Conservation (phyloP, 2,329 filamentous ascomycete species). For the Fusarium buxicola region DNA sequence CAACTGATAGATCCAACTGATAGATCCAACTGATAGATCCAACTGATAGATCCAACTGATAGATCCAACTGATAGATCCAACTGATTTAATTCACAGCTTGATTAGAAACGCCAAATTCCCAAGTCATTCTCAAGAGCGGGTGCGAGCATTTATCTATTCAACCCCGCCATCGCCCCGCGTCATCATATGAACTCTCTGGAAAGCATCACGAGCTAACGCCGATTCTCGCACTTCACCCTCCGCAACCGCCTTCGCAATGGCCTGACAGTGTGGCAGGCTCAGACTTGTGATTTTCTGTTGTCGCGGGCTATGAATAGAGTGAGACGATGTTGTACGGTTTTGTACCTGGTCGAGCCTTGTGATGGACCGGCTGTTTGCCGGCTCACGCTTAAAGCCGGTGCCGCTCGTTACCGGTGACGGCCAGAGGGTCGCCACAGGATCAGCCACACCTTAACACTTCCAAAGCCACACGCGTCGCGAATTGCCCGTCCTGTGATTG, state of each 20-base stretch:
- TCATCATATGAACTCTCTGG: constrained; percentile 35
- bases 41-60: too few relatives aligned
- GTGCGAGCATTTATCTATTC: constrained; percentile 1
- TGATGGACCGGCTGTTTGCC: constrained; percentile 22
- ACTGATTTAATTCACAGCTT: neutral
- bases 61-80: too few relatives aligned
- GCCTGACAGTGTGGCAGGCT: constrained; percentile 19
- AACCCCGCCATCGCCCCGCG: constrained; percentile 44
- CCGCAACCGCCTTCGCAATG: constrained; percentile 16
- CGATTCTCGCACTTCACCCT: constrained; percentile 24
- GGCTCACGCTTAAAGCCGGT: neutral
- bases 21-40: too few relatives aligned
- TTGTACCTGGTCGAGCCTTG: constrained; percentile 13
- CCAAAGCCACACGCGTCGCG: constrained; percentile 8
- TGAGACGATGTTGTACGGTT: neutral
- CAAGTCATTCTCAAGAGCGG: neutral
- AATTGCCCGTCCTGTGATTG: constrained; percentile 40
- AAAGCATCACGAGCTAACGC: constrained; percentile 20
- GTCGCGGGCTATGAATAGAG: neutral
- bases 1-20: too few relatives aligned
- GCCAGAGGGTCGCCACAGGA: neutral
- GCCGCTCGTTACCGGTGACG: constrained; percentile 13
- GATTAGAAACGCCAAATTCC: neutral
- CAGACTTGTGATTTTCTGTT: neutral
- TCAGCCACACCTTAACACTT: constrained; percentile 7